Base-by-base conservation (phyloP, 768 basidiomycete species). In the Boletus tomentosulus region DNA sequence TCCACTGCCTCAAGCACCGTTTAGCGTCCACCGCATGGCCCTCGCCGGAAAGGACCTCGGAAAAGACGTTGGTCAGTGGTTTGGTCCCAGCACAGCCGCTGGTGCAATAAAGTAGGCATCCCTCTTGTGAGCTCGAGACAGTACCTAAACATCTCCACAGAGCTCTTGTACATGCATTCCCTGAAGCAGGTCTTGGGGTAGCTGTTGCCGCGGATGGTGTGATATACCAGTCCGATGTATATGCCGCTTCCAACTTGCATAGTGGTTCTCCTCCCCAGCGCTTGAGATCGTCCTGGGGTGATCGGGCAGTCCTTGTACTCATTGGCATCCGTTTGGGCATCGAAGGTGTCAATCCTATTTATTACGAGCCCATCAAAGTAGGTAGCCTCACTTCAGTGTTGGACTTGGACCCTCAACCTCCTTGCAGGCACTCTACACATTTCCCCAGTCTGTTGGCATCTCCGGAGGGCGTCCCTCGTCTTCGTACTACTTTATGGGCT, bases 61-160 rank as follows among this genome's bases (percentile, higher is more conserved):
- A 12, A 98, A 91, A 57, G 91, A 93, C 59, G 89, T 98, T 0
- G 96, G 96, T 1, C 89, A 93, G 69, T 98, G 96, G 96, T 98
- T 98, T 64, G 96, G 96, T 0, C 96, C 96, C 0, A 95, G 91
- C 65, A 93, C 91, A 0, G 97, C 96, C n/a, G 94, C 95, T 8
- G 94, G 95, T 35, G 95, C 93, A 11, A 89, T 98, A 73, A 92
- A 89, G 89, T 92, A 65, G 52, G 79, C 67, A 45, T 28, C 53
- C 38, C 38, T 31, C 8, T 31, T 8, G 37, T 33, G 22, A 8
- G 30, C 12, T 16, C 43, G 2, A 24, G 9, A 22, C 35, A 45
- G 48, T 6, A 25, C 34, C 57, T 55, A 33, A 69, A 6, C 27
- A 3, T 19, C 16, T n/a, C 16, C 42, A 1, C 64, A 92, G 92